Percentiles rank a stretch among this genome's conserved stretches.
Evolutionary conservation across 352 stramenopile species (phyloP).

Genomic region (Pythium guiyangense): DNA sequence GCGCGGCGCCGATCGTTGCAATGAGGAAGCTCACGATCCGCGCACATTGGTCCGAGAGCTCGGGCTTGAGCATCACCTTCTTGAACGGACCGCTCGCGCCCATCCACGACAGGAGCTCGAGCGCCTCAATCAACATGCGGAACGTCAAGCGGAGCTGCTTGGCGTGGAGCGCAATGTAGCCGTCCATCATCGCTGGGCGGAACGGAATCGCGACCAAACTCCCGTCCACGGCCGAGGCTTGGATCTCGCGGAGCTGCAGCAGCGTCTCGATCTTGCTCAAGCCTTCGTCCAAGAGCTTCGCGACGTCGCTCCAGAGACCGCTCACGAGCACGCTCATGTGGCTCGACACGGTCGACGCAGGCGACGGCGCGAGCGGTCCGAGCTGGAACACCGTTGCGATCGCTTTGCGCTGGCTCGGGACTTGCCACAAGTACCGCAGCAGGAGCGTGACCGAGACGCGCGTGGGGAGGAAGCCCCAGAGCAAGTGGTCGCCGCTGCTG

Average conservation of each 20-base stretch:
- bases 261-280: constrained; percentile 57
- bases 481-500: constrained; percentile 56
- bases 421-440: constrained; percentile 65
- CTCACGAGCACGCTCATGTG: constrained; percentile 55
- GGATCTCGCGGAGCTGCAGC: constrained; percentile 56
- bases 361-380: constrained; percentile 5
- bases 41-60: constrained; percentile 58
- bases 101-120: constrained; percentile 67
- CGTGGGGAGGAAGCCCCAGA: constrained; percentile 70
- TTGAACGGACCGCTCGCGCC: constrained; percentile 36
- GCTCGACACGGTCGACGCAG: constrained; percentile 14
- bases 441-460: constrained; percentile 51
- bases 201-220: constrained; percentile 38
- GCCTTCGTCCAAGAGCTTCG: constrained; percentile 64
- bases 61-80: constrained; percentile 41
- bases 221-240: constrained; percentile 33
- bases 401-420: constrained; percentile 31
- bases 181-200: constrained; percentile 48
- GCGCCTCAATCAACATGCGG: constrained; percentile 51
- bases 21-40: constrained; percentile 63
- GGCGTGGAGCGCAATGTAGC: constrained; percentile 61
- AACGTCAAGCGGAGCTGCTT: constrained; percentile 68
- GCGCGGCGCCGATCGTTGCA: constrained; percentile 31
- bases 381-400: constrained; percentile 22
- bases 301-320: constrained; percentile 66